Evolutionary conservation across 495 filamentous ascomycete species (phyloP).

Genomic region (Podospora fimiseda): DNA sequence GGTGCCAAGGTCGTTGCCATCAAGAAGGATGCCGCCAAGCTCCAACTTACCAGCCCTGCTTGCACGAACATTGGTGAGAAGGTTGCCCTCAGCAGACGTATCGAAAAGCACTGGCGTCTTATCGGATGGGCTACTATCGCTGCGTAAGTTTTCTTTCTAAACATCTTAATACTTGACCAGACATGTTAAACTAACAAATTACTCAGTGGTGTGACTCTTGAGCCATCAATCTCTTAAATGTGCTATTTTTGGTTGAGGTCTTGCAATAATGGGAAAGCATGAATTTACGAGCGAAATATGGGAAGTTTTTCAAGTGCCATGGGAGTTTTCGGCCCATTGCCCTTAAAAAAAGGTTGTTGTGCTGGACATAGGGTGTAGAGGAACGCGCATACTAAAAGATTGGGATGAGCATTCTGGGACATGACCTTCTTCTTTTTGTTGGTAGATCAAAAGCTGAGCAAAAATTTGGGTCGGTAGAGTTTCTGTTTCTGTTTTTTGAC

Average conservation of each 20-base stretch:
- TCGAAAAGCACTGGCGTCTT: constrained; percentile 98
- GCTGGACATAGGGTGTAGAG: not conserved
- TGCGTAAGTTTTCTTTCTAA: constrained; percentile 33
- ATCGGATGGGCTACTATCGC: constrained; percentile 95
- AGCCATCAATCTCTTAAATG: constrained; percentile 28
- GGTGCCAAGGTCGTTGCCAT: constrained; percentile 93
- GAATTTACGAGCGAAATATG: not conserved
- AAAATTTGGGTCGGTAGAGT: not conserved
- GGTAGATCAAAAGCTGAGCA: not conserved
- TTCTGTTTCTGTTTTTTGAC: no score
- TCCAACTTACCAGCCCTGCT: constrained; percentile 71
- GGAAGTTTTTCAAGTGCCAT: not conserved
- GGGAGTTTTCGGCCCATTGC: not conserved
- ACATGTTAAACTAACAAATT: not conserved
- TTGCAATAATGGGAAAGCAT: not conserved
- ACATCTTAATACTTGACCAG: not conserved
- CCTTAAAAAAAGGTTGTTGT: not conserved
- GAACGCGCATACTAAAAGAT: not conserved
- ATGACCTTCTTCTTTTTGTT: not conserved
- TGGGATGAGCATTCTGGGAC: not conserved
- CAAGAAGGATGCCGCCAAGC: constrained; percentile 91
- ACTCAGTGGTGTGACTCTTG: constrained; percentile 36
- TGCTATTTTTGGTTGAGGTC: not conserved
- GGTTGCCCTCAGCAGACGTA: constrained; percentile 90
- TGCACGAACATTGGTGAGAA: constrained; percentile 96